Evolutionary conservation across 148 eudicot species (phyloP), one percentile per base, ranked within the genome.

Genomic region (Drosera capensis): DNA sequence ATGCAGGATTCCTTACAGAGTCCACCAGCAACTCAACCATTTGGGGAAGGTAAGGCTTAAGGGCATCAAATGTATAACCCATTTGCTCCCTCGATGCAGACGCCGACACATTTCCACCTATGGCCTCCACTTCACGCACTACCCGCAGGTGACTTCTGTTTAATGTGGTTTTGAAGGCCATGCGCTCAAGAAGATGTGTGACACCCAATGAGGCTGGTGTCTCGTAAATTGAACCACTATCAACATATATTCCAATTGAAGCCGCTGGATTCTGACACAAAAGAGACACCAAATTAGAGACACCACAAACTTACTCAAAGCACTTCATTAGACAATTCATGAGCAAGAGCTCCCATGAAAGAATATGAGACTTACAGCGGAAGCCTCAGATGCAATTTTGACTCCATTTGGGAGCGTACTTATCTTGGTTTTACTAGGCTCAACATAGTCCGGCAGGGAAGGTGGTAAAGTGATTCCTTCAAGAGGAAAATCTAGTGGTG

Each of bases 1-100:
- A 92, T 12, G 78, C 99, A 31, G 95, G 99, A 40, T 92, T 92
- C 53, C 99, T 81, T 47, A 92, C 94, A 56, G 58, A 64, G 62
- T 92, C 99, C 62, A 85, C 63, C 48, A 92, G 95, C 51, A 92
- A 66, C 67, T 92, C 99, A 21, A 85, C 88, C 99, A 92, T 92
- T 60, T 92, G 64, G 28, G 99, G 95, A 40, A 78, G 74, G 54
- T 85, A 76, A 14, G 77, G 73, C 68, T 72, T 92, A 54, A 92
- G 63, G 16, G 94, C 95, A 74, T 81, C 95, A 66, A 70, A 85
- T 21, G 94, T 75, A 55, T 92, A 92, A 45, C 82, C 69, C 88
- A 92, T 85, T 56, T 92, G 99, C 68, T 92, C 99, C 61, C 94
- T 66, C 45, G 99, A 81, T 59, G 78, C 95, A 7, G 88, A 73